Evolutionary conservation across 2,329 filamentous ascomycete genomes (phyloP).

Genomic region (Diaporthe vexans): DNA sequence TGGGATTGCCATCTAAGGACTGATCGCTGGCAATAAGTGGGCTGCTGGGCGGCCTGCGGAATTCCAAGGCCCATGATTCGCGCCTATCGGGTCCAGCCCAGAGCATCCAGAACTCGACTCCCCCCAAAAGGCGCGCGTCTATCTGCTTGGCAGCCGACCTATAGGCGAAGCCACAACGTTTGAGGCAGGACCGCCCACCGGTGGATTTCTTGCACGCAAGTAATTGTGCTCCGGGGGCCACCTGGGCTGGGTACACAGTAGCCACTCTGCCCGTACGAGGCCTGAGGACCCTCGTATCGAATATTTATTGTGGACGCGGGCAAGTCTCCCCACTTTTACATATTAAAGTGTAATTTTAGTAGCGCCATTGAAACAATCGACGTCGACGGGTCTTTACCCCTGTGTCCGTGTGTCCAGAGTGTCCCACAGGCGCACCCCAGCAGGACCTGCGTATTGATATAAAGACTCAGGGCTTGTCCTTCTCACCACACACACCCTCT

Average conservation of each 20-base stretch:
- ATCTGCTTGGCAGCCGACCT: slow-evolving; percentile 18
- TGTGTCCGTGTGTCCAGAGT: slow-evolving; percentile 9
- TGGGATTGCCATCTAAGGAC: background rate
- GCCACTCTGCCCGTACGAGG: slow-evolving; percentile 13
- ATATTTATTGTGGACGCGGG: slow-evolving; percentile 23
- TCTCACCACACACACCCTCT: slow-evolving; percentile 10
- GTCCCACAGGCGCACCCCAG: background rate
- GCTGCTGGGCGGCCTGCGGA: slow-evolving; percentile 10
- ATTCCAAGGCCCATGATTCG: slow-evolving; percentile 5
- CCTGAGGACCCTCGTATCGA: slow-evolving; percentile 26
- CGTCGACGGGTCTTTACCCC: slow-evolving; percentile 20
- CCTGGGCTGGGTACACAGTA: slow-evolving; percentile 14
- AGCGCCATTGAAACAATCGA: slow-evolving; percentile 18
- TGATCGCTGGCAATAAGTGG: slow-evolving; percentile 27
- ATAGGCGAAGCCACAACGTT: slow-evolving; percentile 12
- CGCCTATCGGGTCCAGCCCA: slow-evolving; percentile 19
- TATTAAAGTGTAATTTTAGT: slow-evolving; percentile 31
- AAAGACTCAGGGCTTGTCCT: slow-evolving; percentile 12
- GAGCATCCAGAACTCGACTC: slow-evolving; percentile 9
- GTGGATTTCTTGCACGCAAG: slow-evolving; percentile 21
- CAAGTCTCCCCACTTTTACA: slow-evolving; percentile 14
- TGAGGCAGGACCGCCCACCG: background rate
- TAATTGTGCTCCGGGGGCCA: slow-evolving; percentile 21
- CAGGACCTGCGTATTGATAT: background rate
- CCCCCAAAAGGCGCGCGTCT: slow-evolving; percentile 31